These are phyloP conservation scores for Taphrina flavorubra DNA, from an alignment of 1,139 yeast genomes.

Conservation along the genomic window DNA sequence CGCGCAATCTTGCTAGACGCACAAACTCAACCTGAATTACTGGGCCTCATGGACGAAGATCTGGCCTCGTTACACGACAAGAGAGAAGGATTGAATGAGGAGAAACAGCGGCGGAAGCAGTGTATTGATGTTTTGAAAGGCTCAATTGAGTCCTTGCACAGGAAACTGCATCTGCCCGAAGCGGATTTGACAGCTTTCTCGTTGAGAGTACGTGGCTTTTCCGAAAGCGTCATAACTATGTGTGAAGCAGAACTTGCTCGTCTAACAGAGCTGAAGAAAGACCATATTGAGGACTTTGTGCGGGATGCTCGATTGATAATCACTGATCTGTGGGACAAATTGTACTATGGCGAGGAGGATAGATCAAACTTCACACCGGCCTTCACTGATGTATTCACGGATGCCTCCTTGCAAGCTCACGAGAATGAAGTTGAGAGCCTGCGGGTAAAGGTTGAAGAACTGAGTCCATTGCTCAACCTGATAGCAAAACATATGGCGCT, in stretches of 20 bases:
- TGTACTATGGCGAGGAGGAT: conserved; percentile 63
- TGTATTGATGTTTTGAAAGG: conserved; percentile 44
- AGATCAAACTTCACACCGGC: conserved; percentile 53
- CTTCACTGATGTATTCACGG: conserved; percentile 56
- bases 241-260: conserved; percentile 64
- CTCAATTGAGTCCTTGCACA: conserved; percentile 49
- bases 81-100: conserved; percentile 43
- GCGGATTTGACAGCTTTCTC: conserved; percentile 47
- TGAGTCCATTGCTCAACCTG: conserved; percentile 62
- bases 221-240: conserved; percentile 50
- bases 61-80: conserved; percentile 46
- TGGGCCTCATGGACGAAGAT: conserved; percentile 49
- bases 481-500: conserved; percentile 64
- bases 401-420: conserved; percentile 64
- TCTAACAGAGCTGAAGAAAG: conserved; percentile 65
- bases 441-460: conserved; percentile 58
- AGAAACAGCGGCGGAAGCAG: conserved; percentile 45
- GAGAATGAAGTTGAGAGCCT: conserved; percentile 66
- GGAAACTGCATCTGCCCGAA: conserved; percentile 48
- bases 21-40: conserved; percentile 48
- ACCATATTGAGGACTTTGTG: conserved; percentile 71
- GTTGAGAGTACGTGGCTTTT: conserved; percentile 51
- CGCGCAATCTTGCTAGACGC: conserved; percentile 30
- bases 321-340: conserved; percentile 64
- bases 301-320: conserved; percentile 65